phyloP scores from a whole-genome alignment of 331 rosid species.

The Quercus phellos region DNA sequence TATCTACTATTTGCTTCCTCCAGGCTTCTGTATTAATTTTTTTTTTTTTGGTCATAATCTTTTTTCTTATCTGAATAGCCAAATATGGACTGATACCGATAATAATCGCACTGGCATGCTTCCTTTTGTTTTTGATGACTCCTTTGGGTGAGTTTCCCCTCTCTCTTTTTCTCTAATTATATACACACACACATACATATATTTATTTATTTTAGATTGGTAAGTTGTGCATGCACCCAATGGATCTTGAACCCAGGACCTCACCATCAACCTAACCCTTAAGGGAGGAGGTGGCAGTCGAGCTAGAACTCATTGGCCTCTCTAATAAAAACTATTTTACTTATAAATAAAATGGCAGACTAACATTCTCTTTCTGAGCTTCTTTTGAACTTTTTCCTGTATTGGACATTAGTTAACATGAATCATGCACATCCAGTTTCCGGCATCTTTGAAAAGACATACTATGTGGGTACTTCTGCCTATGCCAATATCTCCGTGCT shows the following conservation, averaged over 20 bases:
- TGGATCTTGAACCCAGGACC: too few relatives aligned
- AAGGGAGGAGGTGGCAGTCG: too few relatives aligned
- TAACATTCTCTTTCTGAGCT: background rate
- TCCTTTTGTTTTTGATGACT: conserved; percentile 90
- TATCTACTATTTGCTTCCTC: background rate
- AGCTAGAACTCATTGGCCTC: background rate
- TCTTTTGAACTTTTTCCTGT: background rate
- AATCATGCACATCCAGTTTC: background rate
- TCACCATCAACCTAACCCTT: too few relatives aligned
- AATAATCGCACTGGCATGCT: conserved; percentile 91
- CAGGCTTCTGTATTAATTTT: conserved; percentile 4
- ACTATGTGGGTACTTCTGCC: background rate
- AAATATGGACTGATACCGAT: conserved; percentile 94
- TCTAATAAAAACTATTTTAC: background rate
- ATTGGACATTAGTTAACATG: background rate
- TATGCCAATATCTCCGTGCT: background rate
- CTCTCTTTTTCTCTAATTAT: background rate
- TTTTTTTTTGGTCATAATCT: conserved; percentile 4
- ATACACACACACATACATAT: too few relatives aligned
- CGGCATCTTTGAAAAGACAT: too few relatives aligned
- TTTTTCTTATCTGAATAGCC: conserved; percentile 42
- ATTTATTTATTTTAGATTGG: too few relatives aligned
- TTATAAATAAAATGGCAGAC: background rate
- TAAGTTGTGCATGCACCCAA: too few relatives aligned
- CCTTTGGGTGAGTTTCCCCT: conserved; percentile 64